Evolutionary conservation across 2,329 filamentous ascomycete genomes (phyloP).

Genomic region (Calonectria pseudoturangicola): DNA sequence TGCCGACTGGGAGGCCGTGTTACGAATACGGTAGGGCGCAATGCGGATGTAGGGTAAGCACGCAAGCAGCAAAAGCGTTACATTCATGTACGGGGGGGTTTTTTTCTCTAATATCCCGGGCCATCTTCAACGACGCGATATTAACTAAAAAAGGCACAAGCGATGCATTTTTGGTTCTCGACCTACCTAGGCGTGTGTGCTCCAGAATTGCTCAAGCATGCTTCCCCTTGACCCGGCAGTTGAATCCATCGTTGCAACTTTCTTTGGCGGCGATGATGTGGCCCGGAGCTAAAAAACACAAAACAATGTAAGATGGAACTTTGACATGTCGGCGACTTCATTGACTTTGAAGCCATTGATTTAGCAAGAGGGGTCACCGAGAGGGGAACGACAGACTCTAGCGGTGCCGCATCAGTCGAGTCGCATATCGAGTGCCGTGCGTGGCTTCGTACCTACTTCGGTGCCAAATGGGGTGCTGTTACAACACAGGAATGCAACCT

Average conservation of each 20-base stretch:
- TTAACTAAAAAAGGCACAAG: not conserved
- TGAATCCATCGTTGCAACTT: constrained; percentile 22
- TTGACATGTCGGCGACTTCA: constrained; percentile 23
- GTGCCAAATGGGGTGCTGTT: constrained; percentile 27
- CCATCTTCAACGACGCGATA: not conserved
- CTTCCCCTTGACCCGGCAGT: not conserved
- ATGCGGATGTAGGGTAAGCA: constrained; percentile 28
- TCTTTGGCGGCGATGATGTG: constrained; percentile 20
- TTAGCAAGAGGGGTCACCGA: constrained; percentile 24
- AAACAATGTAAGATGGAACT: constrained; percentile 32
- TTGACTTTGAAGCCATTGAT: constrained; percentile 11
- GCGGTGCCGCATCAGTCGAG: constrained; percentile 28
- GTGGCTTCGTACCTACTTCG: constrained; percentile 40
- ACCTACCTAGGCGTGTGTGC: constrained; percentile 21
- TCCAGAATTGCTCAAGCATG: not conserved
- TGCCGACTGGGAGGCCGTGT: not conserved
- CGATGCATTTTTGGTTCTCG: constrained; percentile 1
- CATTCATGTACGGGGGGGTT: not conserved
- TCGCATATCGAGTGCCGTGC: constrained; percentile 24
- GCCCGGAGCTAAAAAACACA: constrained; percentile 10
- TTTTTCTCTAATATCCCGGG: not conserved
- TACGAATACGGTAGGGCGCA: constrained; percentile 21
- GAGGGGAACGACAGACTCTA: constrained; percentile 16
- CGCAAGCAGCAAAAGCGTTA: constrained; percentile 3
- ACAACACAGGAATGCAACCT: constrained; percentile 35